These are phyloP conservation scores for Pachyrhizus erosus DNA, from an alignment of 306 rosid species.

Conservation along the genomic window DNA sequence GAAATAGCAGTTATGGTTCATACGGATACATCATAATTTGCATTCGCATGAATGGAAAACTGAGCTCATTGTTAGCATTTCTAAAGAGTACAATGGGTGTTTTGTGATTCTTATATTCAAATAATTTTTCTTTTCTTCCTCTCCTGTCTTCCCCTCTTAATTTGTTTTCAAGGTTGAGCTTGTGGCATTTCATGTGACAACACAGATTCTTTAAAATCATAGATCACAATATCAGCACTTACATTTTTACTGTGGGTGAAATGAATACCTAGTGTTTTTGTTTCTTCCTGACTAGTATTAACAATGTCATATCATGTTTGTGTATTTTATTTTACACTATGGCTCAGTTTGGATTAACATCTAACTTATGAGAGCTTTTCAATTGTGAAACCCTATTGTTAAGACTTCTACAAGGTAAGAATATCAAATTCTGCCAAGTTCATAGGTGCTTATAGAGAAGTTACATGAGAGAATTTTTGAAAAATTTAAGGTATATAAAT, in stretches of 20 bases:
- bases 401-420: background rate
- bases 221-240: background rate
- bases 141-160: background rate
- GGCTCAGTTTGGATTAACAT: background rate
- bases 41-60: slow-evolving; percentile 24
- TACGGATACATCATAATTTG: background rate
- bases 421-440: background rate
- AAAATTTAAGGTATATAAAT: background rate
- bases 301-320: background rate
- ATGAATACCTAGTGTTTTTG: background rate
- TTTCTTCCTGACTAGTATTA: background rate
- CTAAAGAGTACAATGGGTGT: slow-evolving; percentile 4
- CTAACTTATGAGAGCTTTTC: background rate
- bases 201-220: background rate
- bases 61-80: slow-evolving; percentile 2
- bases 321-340: slow-evolving; percentile 8
- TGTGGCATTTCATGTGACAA: background rate
- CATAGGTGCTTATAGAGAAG: background rate
- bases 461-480: background rate
- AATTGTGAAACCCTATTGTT: background rate
- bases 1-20: background rate
- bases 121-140: slow-evolving; percentile 11
- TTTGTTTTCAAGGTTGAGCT: slow-evolving; percentile 1
- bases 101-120: background rate
- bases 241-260: background rate